Evolutionary conservation across 768 basidiomycete species (phyloP).

Genomic region (Suillus subaureus): DNA sequence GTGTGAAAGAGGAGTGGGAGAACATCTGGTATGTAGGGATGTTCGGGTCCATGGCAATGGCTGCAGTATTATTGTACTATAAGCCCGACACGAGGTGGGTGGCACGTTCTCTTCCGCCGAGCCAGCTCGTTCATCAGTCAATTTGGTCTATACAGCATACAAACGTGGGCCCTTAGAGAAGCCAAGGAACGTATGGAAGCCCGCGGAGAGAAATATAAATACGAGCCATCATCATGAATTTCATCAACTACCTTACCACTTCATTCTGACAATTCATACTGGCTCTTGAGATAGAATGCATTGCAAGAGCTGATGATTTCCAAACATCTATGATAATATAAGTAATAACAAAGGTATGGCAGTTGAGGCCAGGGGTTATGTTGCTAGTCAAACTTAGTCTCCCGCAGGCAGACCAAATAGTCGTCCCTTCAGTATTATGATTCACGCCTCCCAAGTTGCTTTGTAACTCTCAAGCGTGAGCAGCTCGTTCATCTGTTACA

Average conservation of each 20-base stretch:
- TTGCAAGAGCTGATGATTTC: neutral
- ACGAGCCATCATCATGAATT: constrained; percentile 56
- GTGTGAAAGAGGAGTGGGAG: constrained; percentile 91
- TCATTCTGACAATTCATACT: constrained; percentile 2
- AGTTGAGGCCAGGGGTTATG: constrained; percentile 26
- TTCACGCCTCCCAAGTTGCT: constrained; percentile 50
- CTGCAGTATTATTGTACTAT: constrained; percentile 78
- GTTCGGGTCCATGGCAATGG: constrained; percentile 84
- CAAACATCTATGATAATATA: constrained; percentile 4
- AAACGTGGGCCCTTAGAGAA: constrained; percentile 90
- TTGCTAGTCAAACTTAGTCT: neutral
- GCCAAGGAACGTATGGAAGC: constrained; percentile 91
- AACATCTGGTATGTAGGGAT: constrained; percentile 88
- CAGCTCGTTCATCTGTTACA: constrained; percentile 62
- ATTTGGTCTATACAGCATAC: constrained; percentile 57
- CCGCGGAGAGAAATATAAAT: constrained; percentile 87
- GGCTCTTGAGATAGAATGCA: constrained; percentile 1
- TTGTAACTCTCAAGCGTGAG: constrained; percentile 80
- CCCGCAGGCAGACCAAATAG: neutral
- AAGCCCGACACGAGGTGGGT: constrained; percentile 91
- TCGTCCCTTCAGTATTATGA: neutral
- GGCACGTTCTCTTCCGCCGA: neutral
- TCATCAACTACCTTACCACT: neutral
- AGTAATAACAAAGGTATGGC: constrained; percentile 17
- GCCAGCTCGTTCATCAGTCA: constrained; percentile 4